Percentiles rank a stretch among this genome's conserved stretches.
Conservation (phyloP, 1,139 yeast species). For the Debaryomyces udenii region DNA sequence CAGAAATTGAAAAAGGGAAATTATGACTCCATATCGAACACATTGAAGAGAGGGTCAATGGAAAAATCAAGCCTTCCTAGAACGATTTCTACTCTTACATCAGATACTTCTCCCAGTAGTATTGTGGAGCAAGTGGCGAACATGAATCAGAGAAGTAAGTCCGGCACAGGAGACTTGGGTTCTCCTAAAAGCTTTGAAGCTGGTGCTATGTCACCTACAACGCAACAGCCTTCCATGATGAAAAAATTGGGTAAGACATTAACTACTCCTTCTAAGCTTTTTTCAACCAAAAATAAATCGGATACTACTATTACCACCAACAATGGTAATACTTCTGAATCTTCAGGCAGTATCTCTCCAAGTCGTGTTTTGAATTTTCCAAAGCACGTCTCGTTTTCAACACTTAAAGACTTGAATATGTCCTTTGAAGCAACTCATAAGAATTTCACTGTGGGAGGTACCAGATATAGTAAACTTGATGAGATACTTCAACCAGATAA, state of each 20-base stretch:
- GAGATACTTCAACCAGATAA: constrained; percentile 1
- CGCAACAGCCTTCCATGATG: constrained; percentile 22
- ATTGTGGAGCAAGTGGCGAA: constrained; percentile 17
- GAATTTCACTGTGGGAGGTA: constrained; percentile 27
- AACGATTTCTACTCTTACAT: constrained; percentile 22
- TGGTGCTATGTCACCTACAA: constrained; percentile 2
- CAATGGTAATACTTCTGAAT: constrained; percentile 2
- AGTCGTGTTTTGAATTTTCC: constrained; percentile 28
- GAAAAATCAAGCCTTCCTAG: constrained; percentile 6
- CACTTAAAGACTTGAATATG: constrained; percentile 37
- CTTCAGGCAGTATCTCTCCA: constrained; percentile 2
- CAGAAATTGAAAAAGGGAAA: not conserved
- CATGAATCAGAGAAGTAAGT: not conserved
- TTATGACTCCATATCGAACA: not conserved
- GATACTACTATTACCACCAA: not conserved
- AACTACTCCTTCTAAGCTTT: constrained; percentile 23
- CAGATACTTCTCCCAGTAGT: constrained; percentile 12
- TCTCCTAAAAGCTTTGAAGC: not conserved
- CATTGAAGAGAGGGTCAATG: not conserved
- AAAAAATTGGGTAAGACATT: constrained; percentile 24
- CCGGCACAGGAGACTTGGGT: not conserved
- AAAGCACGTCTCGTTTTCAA: constrained; percentile 32
- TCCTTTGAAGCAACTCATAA: constrained; percentile 35
- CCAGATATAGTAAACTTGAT: constrained; percentile 23
- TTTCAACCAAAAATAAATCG: constrained; percentile 14